A percentile compares a stretch with the other conserved stretches of the same genome.
These are phyloP conservation scores for Solanum etuberosum DNA, from an alignment of 257 asterid species.

Conservation along the genomic window DNA sequence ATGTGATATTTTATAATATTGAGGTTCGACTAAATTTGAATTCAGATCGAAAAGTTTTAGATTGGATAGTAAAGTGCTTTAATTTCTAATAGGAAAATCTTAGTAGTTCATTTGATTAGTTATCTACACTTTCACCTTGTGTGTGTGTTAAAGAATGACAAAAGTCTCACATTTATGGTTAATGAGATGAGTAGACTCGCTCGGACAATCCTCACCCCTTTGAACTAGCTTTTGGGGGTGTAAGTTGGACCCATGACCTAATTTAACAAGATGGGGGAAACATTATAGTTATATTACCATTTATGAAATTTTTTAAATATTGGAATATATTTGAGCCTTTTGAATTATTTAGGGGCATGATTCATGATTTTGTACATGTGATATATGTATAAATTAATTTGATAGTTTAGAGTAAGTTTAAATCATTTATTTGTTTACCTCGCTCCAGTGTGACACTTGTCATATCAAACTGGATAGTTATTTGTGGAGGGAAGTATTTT, in stretches of 20 bases:
- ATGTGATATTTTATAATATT: not conserved
- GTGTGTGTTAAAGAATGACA: not conserved
- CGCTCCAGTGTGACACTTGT: too few species aligned
- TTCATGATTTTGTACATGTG: too few species aligned
- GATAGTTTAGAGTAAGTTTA: too few species aligned
- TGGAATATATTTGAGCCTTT: too few species aligned
- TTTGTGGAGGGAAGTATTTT: too few species aligned
- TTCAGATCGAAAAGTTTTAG: not conserved
- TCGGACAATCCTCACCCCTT: not conserved
- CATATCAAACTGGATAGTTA: too few species aligned
- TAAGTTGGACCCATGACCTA: too few species aligned
- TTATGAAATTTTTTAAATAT: not conserved
- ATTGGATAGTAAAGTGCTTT: not conserved
- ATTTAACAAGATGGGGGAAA: too few species aligned
- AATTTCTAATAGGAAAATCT: not conserved
- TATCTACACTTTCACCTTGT: not conserved
- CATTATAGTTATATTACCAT: not conserved
- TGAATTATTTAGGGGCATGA: not conserved
- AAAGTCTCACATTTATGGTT: too few species aligned
- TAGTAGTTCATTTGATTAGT: not conserved
- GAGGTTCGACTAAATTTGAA: not conserved
- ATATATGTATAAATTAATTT: too few species aligned
- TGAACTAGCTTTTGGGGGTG: too few species aligned
- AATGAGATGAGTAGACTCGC: accelerated
- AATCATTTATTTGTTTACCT: too few species aligned